Conservation (phyloP, 2,329 filamentous ascomycete species). For the Parasarocladium wereldwijsianum region DNA sequence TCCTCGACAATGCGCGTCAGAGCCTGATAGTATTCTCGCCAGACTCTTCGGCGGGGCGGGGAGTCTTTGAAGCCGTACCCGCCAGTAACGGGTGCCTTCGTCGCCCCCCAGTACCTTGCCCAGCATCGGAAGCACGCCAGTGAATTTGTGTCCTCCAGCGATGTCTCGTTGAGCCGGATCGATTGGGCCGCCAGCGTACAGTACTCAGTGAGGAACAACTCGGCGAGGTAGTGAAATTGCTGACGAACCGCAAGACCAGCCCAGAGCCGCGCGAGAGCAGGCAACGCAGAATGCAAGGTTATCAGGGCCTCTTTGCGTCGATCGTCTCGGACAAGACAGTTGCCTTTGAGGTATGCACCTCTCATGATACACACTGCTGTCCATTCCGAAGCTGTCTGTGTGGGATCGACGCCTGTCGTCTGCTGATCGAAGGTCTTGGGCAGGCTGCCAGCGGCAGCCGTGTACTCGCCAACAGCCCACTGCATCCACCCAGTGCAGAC, state of each 20-base stretch:
- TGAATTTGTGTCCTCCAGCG: conserved; percentile 35
- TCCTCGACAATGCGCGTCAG: conserved; percentile 63
- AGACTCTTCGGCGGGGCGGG: conserved; percentile 53
- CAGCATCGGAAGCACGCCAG: conserved; percentile 50
- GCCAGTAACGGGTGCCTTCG: conserved; percentile 30
- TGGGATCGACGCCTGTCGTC: conserved; percentile 34
- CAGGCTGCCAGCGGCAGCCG: conserved; percentile 42
- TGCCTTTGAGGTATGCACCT: conserved; percentile 62
- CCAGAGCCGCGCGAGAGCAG: conserved; percentile 42
- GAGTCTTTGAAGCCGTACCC: conserved; percentile 44
- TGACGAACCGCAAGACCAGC: conserved; percentile 36
- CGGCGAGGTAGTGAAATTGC: conserved; percentile 65
- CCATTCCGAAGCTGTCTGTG: conserved; percentile 52
- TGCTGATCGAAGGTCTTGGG: conserved; percentile 47
- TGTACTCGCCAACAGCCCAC: conserved; percentile 60
- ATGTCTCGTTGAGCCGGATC: conserved; percentile 33
- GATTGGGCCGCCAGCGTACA: conserved; percentile 54
- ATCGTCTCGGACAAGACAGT: conserved; percentile 35
- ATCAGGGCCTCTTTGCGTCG: conserved; percentile 44
- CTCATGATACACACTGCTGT: conserved; percentile 71
- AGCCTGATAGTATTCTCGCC: conserved; percentile 72
- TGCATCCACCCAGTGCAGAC: conserved; percentile 78
- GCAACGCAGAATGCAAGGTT: conserved; percentile 51
- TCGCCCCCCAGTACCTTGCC: conserved; percentile 52
- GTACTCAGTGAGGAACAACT: conserved; percentile 60